phyloP scores from a whole-genome alignment of 805 yeast genomes.

The Candida maesae region DNA sequence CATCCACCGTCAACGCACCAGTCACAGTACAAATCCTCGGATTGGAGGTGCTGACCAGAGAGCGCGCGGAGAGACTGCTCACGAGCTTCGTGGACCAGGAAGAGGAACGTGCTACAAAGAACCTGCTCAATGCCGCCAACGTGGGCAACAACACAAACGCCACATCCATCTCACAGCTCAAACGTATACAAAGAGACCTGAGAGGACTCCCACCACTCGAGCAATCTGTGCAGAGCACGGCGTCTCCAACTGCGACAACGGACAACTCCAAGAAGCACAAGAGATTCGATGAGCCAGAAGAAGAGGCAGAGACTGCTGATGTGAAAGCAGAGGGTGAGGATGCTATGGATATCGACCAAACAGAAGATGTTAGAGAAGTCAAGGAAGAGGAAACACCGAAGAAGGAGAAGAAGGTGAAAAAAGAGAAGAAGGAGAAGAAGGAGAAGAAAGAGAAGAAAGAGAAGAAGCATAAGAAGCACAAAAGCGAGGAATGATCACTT shows the following conservation, averaged over 20 bases:
- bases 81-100: slow-evolving; percentile 37
- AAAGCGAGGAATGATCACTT: slow-evolving; percentile 5
- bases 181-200: slow-evolving; percentile 71
- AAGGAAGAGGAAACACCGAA: slow-evolving; percentile 6
- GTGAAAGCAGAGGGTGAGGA: slow-evolving; percentile 1
- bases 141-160: slow-evolving; percentile 21
- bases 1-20: slow-evolving; percentile 25
- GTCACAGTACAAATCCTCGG: slow-evolving; percentile 19
- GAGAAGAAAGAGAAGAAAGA: slow-evolving; percentile 16
- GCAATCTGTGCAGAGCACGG: not conserved
- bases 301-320: not conserved
- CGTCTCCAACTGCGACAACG: slow-evolving; percentile 5
- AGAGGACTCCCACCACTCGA: slow-evolving; percentile 72
- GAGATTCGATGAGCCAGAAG: slow-evolving; percentile 18
- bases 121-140: slow-evolving; percentile 20
- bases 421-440: slow-evolving; percentile 14
- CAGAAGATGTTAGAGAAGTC: slow-evolving; percentile 2
- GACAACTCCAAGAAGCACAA: slow-evolving; percentile 18
- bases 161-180: slow-evolving; percentile 51
- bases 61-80: slow-evolving; percentile 43
- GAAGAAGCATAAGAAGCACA: slow-evolving; percentile 14
- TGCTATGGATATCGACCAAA: slow-evolving; percentile 14
- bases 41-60: slow-evolving; percentile 30
- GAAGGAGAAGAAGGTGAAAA: slow-evolving; percentile 13
- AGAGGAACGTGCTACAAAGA: slow-evolving; percentile 18